Conservation (phyloP, 352 stramenopile species). For the Phytophthora meadii region DNA sequence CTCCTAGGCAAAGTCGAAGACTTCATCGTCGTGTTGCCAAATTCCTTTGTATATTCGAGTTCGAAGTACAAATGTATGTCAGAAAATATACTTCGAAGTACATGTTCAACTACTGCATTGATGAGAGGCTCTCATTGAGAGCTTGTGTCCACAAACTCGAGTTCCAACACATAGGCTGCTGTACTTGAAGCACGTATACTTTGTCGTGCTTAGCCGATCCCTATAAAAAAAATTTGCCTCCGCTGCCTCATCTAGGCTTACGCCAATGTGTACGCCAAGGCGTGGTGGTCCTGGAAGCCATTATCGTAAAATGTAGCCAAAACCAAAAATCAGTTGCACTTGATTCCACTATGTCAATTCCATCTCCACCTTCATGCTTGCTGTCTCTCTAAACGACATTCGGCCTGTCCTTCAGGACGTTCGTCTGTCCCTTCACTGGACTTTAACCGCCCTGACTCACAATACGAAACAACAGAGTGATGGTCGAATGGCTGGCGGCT, state of each 20-base stretch:
- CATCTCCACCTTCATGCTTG: background rate
- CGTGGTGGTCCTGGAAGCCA: slow-evolving; percentile 19
- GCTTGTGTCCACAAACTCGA: too few species aligned
- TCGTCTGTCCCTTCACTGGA: background rate
- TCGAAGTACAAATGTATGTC: background rate
- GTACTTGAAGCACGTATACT: too few species aligned
- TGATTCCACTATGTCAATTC: slow-evolving; percentile 23
- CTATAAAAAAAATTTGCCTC: too few species aligned
- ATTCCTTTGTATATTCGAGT: background rate
- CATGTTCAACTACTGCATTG: too few species aligned
- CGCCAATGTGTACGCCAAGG: background rate
- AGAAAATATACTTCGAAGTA: too few species aligned
- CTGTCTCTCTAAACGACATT: background rate
- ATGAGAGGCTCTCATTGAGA: too few species aligned
- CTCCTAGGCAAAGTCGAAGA: background rate
- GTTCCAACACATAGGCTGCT: too few species aligned
- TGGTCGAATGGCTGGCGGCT: slow-evolving; percentile 42
- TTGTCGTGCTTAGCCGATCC: too few species aligned
- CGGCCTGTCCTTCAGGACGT: background rate
- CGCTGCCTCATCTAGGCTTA: too few species aligned
- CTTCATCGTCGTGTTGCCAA: too few species aligned
- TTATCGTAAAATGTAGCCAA: slow-evolving; percentile 14
- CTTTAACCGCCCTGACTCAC: slow-evolving; percentile 2
- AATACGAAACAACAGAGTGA: slow-evolving; percentile 6
- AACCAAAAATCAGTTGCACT: slow-evolving; percentile 15